These are phyloP conservation scores for Pluteus cervinus DNA, from an alignment of 768 basidiomycete species.

Conservation along the genomic window DNA sequence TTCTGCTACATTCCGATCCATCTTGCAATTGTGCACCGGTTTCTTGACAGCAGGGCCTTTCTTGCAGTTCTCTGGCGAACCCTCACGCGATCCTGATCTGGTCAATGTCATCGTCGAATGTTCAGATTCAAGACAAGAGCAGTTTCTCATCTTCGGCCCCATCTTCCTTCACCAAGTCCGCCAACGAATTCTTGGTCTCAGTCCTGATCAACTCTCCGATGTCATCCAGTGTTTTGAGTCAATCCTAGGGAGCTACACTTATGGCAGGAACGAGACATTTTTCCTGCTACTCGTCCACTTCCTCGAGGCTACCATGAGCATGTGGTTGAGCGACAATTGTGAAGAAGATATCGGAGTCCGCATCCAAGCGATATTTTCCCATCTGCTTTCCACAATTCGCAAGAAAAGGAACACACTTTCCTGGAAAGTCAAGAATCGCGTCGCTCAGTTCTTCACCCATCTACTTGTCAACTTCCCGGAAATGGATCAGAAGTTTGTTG, in stretches of 20 bases:
- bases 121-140: slow-evolving; percentile 34
- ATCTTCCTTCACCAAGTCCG: slow-evolving; percentile 50
- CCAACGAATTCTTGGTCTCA: slow-evolving; percentile 50
- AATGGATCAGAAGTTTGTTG: slow-evolving; percentile 40
- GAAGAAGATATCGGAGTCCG: slow-evolving; percentile 33
- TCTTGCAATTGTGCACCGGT: slow-evolving; percentile 47
- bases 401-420: slow-evolving; percentile 38
- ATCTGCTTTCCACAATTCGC: slow-evolving; percentile 42
- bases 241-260: slow-evolving; percentile 54
- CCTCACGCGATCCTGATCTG: slow-evolving; percentile 57
- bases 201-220: slow-evolving; percentile 38
- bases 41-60: slow-evolving; percentile 61
- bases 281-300: slow-evolving; percentile 53
- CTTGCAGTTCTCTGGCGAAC: slow-evolving; percentile 51
- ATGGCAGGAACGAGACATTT: slow-evolving; percentile 45
- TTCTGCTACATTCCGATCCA: slow-evolving; percentile 21
- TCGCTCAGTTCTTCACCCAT: slow-evolving; percentile 58
- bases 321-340: slow-evolving; percentile 42
- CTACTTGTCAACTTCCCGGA: slow-evolving; percentile 57
- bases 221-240: too few relatives aligned
- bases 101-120: slow-evolving; percentile 45
- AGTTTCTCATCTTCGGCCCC: slow-evolving; percentile 54
- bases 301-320: slow-evolving; percentile 54
- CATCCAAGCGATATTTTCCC: slow-evolving; percentile 43
- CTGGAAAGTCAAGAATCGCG: slow-evolving; percentile 64